Base-by-base conservation (phyloP, 1,284 basidiomycete species). In the Ceratobasidium sp. region DNA sequence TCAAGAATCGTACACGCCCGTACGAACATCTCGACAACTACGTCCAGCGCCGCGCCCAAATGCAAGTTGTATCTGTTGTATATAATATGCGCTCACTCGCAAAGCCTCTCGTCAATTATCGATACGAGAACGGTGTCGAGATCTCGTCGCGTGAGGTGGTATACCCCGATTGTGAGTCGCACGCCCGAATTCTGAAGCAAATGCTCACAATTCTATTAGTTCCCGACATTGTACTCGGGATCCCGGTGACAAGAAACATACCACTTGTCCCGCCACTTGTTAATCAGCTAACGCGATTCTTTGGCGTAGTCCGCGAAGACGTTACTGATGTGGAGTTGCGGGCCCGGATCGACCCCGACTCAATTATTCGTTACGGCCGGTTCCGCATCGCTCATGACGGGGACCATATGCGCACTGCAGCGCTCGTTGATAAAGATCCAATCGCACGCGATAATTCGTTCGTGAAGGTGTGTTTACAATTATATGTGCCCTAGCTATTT, bases 1-100 rank as follows among this genome's bases (percentile, higher is more conserved):
- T 73, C 70, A 60, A 50, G 27, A 73, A 62, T 30, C 57, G 70
- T 20, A 23, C 33, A 6, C 70, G 44, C 12, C 70, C 70, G n/a
- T 73, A 73, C 55, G 41, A 35, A 5, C 44, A 73, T 18, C 70
- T 60, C 35, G 70, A 73, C 27, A 73, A 73, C n/a, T n/a, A n/a
- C n/a, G n/a, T n/a, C n/a, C n/a, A n/a, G n/a, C n/a, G n/a, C n/a
- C n/a, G n/a, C n/a, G 57, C 57, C 27, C 70, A 73, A 35, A 60
- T 73, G 57, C 55, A 70, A 46, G 23, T 70, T 41, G 68, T 70
- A 46, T 35, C 67, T 10, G 3, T 16, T 1, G 50, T 57, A n/a
- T 57, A 41, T 27, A 35, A 62, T 23, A 4, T 73, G 6, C 70
- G 57, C 6, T 44, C 57, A n/a, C 70, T 73, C 55, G 3, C 57